Conservation (phyloP, 1,284 basidiomycete genomes). For the Ganoderma boninense region DNA sequence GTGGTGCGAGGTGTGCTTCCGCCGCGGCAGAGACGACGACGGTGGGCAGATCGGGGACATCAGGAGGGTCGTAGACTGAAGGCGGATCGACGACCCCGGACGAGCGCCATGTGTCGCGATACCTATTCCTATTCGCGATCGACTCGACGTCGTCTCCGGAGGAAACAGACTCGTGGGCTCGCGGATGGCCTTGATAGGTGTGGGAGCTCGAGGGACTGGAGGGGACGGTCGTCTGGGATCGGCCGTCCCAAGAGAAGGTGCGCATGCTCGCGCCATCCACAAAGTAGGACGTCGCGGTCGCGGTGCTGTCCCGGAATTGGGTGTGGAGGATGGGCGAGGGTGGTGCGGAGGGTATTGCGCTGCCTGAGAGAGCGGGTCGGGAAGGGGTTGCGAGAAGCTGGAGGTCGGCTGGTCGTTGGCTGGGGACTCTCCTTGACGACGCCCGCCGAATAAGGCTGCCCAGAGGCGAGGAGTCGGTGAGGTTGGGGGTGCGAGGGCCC, state of each 20-base stretch:
- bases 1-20: conserved; percentile 12
- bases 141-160: conserved; percentile 47
- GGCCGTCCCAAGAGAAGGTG: conserved; percentile 33
- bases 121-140: conserved; percentile 35
- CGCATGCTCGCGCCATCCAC: conserved; percentile 33
- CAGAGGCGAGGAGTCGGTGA: conserved; percentile 49
- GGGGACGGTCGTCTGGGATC: conserved; percentile 19
- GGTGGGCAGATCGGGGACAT: conserved; percentile 48
- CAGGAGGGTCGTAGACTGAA: conserved; percentile 17
- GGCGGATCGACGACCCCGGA: conserved; percentile 27
- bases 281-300: conserved; percentile 53
- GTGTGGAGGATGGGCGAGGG: conserved; percentile 71
- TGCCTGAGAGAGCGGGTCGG: conserved; percentile 13
- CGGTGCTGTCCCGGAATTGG: conserved; percentile 63
- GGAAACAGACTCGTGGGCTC: conserved; percentile 35
- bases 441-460: conserved; percentile 49
- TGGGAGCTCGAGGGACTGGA: conserved; percentile 23
- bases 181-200: conserved; percentile 14
- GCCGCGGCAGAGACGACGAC: conserved; percentile 53
- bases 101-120: conserved; percentile 39
- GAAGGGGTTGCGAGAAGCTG: conserved; percentile 35
- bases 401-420: conserved; percentile 25
- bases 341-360: conserved; percentile 37
- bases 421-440: conserved; percentile 45
- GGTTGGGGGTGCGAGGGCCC: conserved; percentile 23